Conservation (phyloP, 139 green algal species). For the Chlamydomonas sp. region DNA sequence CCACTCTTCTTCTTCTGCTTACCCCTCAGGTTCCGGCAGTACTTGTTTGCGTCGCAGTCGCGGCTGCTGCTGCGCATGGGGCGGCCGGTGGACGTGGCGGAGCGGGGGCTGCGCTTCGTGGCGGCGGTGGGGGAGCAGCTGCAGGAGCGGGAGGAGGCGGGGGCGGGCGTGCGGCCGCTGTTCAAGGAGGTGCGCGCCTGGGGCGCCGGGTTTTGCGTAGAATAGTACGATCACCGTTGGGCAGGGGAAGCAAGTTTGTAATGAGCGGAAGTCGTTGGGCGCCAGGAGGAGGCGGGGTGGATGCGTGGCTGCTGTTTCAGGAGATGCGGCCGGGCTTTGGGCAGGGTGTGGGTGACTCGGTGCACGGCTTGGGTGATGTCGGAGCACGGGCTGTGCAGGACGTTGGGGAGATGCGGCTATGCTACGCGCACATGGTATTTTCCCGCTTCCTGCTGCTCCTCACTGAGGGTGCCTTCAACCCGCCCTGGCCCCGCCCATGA, state of each 20-base stretch:
- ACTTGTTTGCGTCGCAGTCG: constrained; percentile 83
- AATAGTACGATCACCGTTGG: too few relatives aligned
- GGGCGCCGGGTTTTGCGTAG: background rate
- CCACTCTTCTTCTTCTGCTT: background rate
- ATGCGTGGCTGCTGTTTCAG: too few relatives aligned
- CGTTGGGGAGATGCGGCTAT: background rate
- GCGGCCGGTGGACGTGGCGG: constrained; percentile 70
- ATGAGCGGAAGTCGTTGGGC: background rate
- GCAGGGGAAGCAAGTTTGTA: too few relatives aligned
- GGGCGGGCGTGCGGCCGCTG: constrained; percentile 43
- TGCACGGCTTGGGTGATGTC: background rate
- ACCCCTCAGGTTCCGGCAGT: constrained; percentile 77
- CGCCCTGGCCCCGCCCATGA: background rate
- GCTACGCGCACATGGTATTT: background rate
- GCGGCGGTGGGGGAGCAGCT: constrained; percentile 54
- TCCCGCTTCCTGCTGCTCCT: background rate
- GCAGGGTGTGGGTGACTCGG: too few relatives aligned
- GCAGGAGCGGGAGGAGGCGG: constrained; percentile 26
- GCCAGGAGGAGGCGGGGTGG: background rate
- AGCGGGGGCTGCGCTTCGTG: constrained; percentile 79
- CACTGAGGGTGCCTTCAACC: background rate
- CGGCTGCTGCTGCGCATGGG: constrained; percentile 59
- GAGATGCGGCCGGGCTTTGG: too few relatives aligned
- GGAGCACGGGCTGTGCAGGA: background rate
- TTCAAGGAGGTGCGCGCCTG: constrained; percentile 63